These are phyloP conservation scores for Vigna reflexopilosa DNA, from an alignment of 306 rosid genomes.

Conservation along the genomic window DNA sequence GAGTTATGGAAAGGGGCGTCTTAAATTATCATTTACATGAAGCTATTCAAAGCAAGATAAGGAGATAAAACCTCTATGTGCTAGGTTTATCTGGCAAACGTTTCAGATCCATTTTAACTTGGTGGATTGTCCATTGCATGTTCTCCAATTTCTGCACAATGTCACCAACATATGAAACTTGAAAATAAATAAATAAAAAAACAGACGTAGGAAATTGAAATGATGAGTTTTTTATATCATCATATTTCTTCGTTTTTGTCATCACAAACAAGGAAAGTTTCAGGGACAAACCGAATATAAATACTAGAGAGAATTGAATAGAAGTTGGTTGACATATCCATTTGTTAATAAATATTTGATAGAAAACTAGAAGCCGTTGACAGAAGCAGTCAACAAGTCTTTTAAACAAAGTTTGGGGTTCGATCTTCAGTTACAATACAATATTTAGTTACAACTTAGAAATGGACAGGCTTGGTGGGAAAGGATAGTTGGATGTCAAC, in stretches of 20 bases:
- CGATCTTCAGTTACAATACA: too few relatives aligned
- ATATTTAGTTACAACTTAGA: too few relatives aligned
- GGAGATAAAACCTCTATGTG: conserved; percentile 42
- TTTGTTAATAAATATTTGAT: too few relatives aligned
- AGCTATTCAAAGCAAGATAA: conserved; percentile 8
- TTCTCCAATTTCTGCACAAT: conserved; percentile 80
- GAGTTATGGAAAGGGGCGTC: background rate
- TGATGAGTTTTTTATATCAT: conserved; percentile 8
- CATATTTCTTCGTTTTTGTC: background rate
- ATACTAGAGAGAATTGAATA: conserved; percentile 3
- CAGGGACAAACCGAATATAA: background rate
- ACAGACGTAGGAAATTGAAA: conserved; percentile 2
- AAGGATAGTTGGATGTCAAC: too few relatives aligned
- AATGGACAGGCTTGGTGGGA: too few relatives aligned
- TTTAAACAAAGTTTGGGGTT: too few relatives aligned
- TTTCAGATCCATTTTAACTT: conserved; percentile 89
- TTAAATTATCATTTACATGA: conserved; percentile 20
- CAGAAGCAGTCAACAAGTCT: too few relatives aligned
- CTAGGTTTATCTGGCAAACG: conserved; percentile 67
- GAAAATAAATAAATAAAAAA: background rate
- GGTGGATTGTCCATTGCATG: conserved; percentile 94
- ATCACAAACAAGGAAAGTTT: conserved; percentile 4
- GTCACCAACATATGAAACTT: conserved; percentile 1
- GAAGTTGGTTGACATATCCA: background rate
- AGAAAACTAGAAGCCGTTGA: too few relatives aligned